These are phyloP conservation scores for Phytopythium montanum DNA, from an alignment of 352 stramenopile genomes.

Conservation along the genomic window DNA sequence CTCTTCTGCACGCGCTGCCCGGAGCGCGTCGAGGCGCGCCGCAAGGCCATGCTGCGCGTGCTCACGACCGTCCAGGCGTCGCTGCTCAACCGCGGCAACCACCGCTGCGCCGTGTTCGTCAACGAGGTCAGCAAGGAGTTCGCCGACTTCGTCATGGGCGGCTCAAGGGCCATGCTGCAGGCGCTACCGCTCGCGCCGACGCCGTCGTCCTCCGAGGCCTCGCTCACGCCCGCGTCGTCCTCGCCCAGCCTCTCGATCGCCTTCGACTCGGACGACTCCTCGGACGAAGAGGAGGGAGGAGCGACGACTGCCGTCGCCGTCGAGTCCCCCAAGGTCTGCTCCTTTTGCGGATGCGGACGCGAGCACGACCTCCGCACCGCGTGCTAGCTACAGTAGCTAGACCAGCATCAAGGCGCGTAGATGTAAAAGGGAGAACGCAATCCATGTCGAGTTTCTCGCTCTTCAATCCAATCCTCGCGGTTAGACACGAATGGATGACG, in stretches of 20 bases:
- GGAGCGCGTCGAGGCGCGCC: constrained; percentile 20
- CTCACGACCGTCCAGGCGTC: constrained; percentile 30
- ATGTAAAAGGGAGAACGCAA: not conserved
- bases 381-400: too few species aligned
- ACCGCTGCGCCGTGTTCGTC: constrained; percentile 22
- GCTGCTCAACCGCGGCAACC: constrained; percentile 32
- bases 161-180: constrained; percentile 9
- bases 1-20: constrained; percentile 28
- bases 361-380: not conserved
- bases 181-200: constrained; percentile 10
- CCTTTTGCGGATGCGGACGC: constrained; percentile 5
- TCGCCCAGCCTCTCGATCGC: constrained; percentile 19
- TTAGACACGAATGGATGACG: too few species aligned
- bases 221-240: constrained; percentile 11
- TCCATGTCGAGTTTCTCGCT: not conserved
- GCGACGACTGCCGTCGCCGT: constrained; percentile 4
- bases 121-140: constrained; percentile 29
- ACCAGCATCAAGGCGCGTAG: not conserved
- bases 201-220: constrained; percentile 20
- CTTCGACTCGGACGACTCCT: constrained; percentile 16
- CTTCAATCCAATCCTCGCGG: too few species aligned
- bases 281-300: constrained; percentile 29
- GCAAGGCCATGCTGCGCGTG: constrained; percentile 24
- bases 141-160: constrained; percentile 18
- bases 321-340: constrained; percentile 8